These are phyloP conservation scores for Russula foetens DNA, from an alignment of 768 basidiomycete genomes.

Conservation along the genomic window DNA sequence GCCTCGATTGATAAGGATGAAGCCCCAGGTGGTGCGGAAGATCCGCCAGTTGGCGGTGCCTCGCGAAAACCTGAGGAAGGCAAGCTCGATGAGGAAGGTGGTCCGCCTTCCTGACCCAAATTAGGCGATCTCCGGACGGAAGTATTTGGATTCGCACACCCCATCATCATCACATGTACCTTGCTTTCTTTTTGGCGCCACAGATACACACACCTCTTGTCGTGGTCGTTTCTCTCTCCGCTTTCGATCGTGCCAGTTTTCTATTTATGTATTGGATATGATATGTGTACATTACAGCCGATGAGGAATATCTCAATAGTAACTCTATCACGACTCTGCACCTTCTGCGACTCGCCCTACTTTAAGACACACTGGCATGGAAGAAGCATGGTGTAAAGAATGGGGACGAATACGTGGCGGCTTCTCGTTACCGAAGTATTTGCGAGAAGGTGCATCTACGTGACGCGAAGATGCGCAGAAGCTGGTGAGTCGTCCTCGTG, in stretches of 20 bases:
- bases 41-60: not conserved
- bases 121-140: not conserved
- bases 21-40: not conserved
- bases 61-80: constrained; percentile 7
- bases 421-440: not conserved
- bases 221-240: not conserved
- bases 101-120: not conserved
- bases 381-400: no score
- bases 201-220: not conserved
- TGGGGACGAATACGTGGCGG: no score
- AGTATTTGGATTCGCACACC: not conserved
- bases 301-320: not conserved
- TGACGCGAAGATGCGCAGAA: no score
- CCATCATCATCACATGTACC: not conserved
- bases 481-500: no score
- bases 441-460: no score
- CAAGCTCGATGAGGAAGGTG: constrained; percentile 13
- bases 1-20: not conserved
- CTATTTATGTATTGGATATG: constrained; percentile 14
- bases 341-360: no score
- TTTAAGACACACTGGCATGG: no score
- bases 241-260: not conserved
- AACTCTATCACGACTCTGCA: not conserved
- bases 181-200: not conserved
- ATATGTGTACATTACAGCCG: constrained; percentile 11